A percentile compares a stretch with the other conserved stretches of the same genome.
Conservation (phyloP, 306 rosid species). For the Cicer pinnatifidum region DNA sequence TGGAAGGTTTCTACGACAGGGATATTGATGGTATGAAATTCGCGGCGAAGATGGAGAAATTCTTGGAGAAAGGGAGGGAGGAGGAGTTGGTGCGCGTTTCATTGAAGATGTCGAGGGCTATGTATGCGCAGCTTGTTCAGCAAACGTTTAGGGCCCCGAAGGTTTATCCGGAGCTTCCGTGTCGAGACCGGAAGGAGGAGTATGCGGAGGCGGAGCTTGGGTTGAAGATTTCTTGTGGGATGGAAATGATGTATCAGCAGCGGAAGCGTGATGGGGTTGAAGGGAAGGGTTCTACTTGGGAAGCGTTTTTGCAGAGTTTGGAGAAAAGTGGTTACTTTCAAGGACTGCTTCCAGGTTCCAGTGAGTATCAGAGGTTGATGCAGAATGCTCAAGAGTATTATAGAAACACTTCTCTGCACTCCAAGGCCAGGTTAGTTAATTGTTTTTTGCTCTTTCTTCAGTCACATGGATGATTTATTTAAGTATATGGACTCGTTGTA, state of each 20-base stretch:
- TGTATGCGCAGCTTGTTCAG: constrained; percentile 89
- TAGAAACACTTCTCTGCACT: constrained; percentile 59
- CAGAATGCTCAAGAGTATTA: constrained; percentile 79
- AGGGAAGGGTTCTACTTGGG: constrained; percentile 80
- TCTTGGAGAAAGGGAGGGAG: constrained; percentile 58
- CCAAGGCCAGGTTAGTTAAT: constrained; percentile 59
- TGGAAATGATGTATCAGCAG: constrained; percentile 94
- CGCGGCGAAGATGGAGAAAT: constrained; percentile 81
- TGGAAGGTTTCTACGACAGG: constrained; percentile 89
- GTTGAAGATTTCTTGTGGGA: constrained; percentile 88
- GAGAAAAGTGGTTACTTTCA: constrained; percentile 77
- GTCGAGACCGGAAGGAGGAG: constrained; percentile 42
- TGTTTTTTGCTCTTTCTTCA: constrained; percentile 4
- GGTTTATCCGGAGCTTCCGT: constrained; percentile 69
- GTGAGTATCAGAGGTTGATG: constrained; percentile 74
- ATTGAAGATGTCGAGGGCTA: constrained; percentile 89
- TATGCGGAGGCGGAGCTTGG: constrained; percentile 80
- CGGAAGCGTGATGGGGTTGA: constrained; percentile 69
- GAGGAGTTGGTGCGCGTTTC: constrained; percentile 68
- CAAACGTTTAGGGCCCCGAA: constrained; percentile 86
- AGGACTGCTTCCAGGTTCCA: constrained; percentile 80
- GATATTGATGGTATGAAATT: constrained; percentile 82
- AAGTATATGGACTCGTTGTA: neutral
- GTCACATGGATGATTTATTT: neutral
- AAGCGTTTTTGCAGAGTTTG: constrained; percentile 70